phyloP scores from a whole-genome alignment of 129 eudicot genomes.

The Lonicera japonica region DNA sequence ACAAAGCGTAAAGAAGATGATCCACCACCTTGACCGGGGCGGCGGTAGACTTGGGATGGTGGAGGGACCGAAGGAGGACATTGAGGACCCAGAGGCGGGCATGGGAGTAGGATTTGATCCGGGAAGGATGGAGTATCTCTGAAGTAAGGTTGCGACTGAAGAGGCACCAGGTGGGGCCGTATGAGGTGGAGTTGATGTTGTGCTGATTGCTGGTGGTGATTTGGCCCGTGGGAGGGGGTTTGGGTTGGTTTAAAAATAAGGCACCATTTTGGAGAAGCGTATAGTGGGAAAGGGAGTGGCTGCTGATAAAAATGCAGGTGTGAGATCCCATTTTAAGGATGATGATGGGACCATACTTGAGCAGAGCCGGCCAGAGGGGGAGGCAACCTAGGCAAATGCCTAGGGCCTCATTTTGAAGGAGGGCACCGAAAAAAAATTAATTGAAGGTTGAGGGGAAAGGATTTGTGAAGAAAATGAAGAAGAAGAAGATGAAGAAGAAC shows the following conservation, averaged over 20 bases:
- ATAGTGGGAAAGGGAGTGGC: constrained; percentile 40
- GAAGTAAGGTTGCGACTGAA: too few species aligned
- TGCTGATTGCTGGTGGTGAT: too few species aligned
- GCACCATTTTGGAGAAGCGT: constrained; percentile 50
- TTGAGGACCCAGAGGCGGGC: constrained; percentile 42
- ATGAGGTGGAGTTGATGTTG: too few species aligned
- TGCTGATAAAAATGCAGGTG: constrained; percentile 24
- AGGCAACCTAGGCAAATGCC: too few species aligned
- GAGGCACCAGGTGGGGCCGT: too few species aligned
- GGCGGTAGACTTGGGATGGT: not conserved
- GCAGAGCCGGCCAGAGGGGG: constrained; percentile 20
- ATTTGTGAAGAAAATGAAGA: too few species aligned
- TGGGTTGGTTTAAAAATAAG: constrained; percentile 48
- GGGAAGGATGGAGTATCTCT: too few species aligned
- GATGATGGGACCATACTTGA: constrained; percentile 47
- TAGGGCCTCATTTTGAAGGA: too few species aligned
- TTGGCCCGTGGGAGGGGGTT: too few species aligned
- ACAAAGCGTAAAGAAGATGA: constrained; percentile 55
- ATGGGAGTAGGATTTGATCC: constrained; percentile 27
- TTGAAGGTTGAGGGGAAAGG: too few species aligned
- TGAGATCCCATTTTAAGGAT: constrained; percentile 27
- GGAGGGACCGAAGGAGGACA: constrained; percentile 12
- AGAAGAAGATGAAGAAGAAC: too few species aligned
- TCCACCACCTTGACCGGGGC: constrained; percentile 41
- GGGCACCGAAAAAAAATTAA: too few species aligned